Evolutionary conservation across 225 moss, liverwort and hornwort species (phyloP), one percentile per base, ranked within the genome.

Genomic region (Physcomitrellopsis africana): DNA sequence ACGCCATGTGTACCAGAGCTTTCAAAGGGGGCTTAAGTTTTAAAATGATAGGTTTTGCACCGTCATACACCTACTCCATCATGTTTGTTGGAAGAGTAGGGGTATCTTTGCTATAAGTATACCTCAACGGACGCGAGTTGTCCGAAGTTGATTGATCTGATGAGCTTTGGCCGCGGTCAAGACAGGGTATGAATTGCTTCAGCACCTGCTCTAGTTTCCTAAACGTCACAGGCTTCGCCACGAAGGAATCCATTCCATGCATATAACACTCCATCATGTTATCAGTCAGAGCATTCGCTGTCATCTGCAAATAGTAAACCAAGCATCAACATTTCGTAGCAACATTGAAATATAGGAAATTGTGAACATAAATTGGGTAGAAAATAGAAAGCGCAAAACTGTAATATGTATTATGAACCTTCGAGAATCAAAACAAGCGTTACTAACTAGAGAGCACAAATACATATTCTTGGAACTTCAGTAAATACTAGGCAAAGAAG

Each of bases 211-310:
- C 85, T 26, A 94, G 80, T 72, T 92, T 94, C 45, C 80, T 83
- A 9, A 94, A 89, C 9, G 94, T 92, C 17, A 94, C 89, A 42
- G 92, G 92, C 80, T 94, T 94, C 48, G 94, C 89, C 13, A 94
- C 84, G 66, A 94, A 92, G 10, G 87, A 94, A 72, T 92, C 94
- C 92, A 94, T 92, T 61, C 94, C 94, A 59, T 92, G 85, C 43
- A 76, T 66, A 64, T 87, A 92, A 72, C 92, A 94, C 74, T 94
- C 90, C 66, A 74, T 76, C 76, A 94, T 81, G 76, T 89, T 92
- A 65, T 94, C 92, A 76, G 86, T 81, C 81, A 94, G 75, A 10
- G 90, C 94, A 79, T 92, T 90, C 1, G 92, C 92, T 19, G 89
- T 94, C 81, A 94, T 89, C 92, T 94, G 90, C 84, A 69, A 51